A percentile compares a stretch with the other conserved stretches of the same genome.
Conservation (phyloP, 495 filamentous ascomycete species). For the Chaetomidium leptoderma region DNA sequence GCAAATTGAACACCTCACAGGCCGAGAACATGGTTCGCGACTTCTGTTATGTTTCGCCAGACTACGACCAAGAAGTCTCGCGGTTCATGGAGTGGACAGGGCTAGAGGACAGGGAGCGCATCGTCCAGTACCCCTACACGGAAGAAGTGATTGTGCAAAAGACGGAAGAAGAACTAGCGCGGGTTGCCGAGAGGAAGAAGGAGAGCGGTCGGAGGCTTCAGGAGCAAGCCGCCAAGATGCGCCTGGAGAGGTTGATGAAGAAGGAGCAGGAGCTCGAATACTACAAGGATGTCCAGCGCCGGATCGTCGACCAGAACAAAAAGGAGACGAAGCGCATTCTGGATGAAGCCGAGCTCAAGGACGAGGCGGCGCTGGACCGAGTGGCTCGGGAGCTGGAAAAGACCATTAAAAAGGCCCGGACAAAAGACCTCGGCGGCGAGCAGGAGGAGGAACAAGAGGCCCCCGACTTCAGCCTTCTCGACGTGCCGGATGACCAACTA, state of each 20-base stretch:
- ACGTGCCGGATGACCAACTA: slow-evolving; percentile 84
- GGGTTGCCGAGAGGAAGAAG: slow-evolving; percentile 84
- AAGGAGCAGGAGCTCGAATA: slow-evolving; percentile 96
- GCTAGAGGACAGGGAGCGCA: slow-evolving; percentile 78
- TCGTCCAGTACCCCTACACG: slow-evolving; percentile 89
- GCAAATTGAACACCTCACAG: slow-evolving; percentile 77
- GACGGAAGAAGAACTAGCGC: slow-evolving; percentile 82
- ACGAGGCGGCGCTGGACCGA: slow-evolving; percentile 76
- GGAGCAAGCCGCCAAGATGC: slow-evolving; percentile 95
- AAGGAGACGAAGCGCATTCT: slow-evolving; percentile 82
- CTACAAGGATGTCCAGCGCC: slow-evolving; percentile 73
- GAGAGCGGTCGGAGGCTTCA: slow-evolving; percentile 88
- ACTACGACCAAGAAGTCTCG: slow-evolving; percentile 72
- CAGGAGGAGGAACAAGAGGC: slow-evolving; percentile 71
- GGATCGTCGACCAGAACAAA: slow-evolving; percentile 65
- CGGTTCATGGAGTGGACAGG: slow-evolving; percentile 80
- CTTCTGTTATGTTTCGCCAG: slow-evolving; percentile 82
- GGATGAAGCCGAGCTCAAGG: slow-evolving; percentile 86
- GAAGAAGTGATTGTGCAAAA: slow-evolving; percentile 87
- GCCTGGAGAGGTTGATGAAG: slow-evolving; percentile 85
- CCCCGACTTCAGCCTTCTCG: slow-evolving; percentile 80
- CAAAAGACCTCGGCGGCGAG: slow-evolving; percentile 84
- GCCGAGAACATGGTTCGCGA: slow-evolving; percentile 80
- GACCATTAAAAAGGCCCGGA: slow-evolving; percentile 78
- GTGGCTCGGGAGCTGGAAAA: slow-evolving; percentile 83